These are phyloP conservation scores for Ulmus americana DNA, from an alignment of 331 rosid genomes.

Conservation along the genomic window DNA sequence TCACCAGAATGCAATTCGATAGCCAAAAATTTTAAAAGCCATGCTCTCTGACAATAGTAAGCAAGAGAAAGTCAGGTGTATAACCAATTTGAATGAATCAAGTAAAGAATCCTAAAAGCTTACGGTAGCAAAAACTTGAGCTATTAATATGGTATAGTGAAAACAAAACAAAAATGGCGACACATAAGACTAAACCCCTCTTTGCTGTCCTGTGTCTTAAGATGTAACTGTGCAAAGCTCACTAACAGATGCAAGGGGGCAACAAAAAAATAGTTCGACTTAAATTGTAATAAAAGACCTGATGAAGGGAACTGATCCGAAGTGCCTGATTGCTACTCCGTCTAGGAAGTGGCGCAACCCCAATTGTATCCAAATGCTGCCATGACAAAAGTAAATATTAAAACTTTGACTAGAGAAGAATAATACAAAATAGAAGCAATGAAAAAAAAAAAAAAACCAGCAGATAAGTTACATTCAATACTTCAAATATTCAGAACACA, in stretches of 20 bases:
- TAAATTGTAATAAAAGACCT: constrained; percentile 40
- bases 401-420: not conserved
- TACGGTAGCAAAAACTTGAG: too few species aligned
- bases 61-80: constrained; percentile 4
- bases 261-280: not conserved
- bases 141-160: not conserved
- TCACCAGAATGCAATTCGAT: constrained; percentile 87
- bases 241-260: constrained; percentile 1
- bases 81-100: not conserved
- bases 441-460: not conserved
- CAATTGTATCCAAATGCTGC: constrained; percentile 79
- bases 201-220: not conserved
- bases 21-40: constrained; percentile 78
- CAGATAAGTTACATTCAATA: not conserved
- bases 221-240: not conserved
- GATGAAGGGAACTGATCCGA: constrained; percentile 94
- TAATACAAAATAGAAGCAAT: not conserved
- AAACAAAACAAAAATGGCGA: constrained; percentile 1
- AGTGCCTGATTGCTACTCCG: constrained; percentile 75
- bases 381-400: constrained; percentile 14
- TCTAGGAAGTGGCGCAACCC: constrained; percentile 84
- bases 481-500: constrained; percentile 18
- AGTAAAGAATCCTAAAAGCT: not conserved
- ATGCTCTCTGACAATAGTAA: constrained; percentile 63
- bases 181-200: not conserved